A percentile compares a stretch with the other conserved stretches of the same genome.
Conservation (phyloP, 208 protist genomes). For the Tetramitus jugosus region DNA sequence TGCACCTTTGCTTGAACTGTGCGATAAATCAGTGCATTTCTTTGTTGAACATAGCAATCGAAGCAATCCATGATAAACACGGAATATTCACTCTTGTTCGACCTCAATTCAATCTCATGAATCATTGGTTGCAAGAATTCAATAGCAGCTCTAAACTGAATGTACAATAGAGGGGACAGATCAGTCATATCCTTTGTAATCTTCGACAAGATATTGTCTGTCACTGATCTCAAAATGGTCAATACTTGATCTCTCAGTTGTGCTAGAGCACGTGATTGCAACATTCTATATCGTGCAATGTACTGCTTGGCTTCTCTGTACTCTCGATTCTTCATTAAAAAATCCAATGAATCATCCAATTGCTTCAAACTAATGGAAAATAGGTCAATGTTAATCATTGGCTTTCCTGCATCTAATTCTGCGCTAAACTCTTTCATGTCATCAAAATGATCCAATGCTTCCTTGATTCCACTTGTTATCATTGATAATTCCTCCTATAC, state of each 20-base stretch:
- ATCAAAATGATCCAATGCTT: no score
- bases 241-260: background rate
- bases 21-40: no score
- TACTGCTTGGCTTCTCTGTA: background rate
- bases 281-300: background rate
- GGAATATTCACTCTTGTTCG: background rate
- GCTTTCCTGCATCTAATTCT: no score
- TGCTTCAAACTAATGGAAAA: no score
- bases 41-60: background rate
- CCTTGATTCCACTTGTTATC: no score
- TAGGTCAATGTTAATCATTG: no score
- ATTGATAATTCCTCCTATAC: no score
- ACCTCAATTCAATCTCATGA: background rate
- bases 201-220: background rate
- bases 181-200: background rate
- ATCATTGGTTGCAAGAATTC: background rate
- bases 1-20: no score
- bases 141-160: background rate
- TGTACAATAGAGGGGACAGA: background rate
- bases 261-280: background rate
- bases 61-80: slow-evolving; percentile 7
- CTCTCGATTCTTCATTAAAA: background rate
- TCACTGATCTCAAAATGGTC: background rate
- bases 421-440: no score
- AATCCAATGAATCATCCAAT: slow-evolving; percentile 1